These are phyloP conservation scores for Trichoderma aggressivum DNA, from an alignment of 2,329 filamentous ascomycete species.

Conservation along the genomic window DNA sequence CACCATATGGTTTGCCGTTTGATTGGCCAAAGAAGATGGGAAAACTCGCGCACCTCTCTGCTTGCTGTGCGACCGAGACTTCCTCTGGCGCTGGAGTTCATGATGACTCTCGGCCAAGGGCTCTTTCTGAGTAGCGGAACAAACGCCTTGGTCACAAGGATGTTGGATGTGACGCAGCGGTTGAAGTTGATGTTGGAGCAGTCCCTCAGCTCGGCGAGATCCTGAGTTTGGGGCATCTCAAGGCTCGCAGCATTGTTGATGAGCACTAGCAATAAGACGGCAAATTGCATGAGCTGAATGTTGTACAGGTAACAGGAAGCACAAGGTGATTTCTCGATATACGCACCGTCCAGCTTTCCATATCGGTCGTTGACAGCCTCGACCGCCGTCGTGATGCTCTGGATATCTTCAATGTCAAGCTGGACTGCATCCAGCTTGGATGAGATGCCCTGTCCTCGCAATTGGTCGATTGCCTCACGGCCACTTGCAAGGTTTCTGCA, in stretches of 20 bases:
- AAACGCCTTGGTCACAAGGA: slow-evolving; percentile 20
- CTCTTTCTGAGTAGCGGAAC: slow-evolving; percentile 13
- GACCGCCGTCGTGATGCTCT: slow-evolving; percentile 18
- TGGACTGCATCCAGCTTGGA: slow-evolving; percentile 14
- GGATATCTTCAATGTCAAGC: slow-evolving; percentile 23
- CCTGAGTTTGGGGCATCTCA: neutral
- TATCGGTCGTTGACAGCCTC: slow-evolving; percentile 19
- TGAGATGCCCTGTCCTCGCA: neutral
- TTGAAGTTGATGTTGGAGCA: slow-evolving; percentile 20
- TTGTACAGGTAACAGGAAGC: neutral
- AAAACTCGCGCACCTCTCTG: slow-evolving; percentile 11
- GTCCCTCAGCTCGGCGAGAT: slow-evolving; percentile 8
- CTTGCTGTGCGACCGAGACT: slow-evolving; percentile 21
- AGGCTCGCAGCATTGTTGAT: slow-evolving; percentile 19
- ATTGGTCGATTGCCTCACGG: neutral
- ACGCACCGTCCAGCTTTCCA: slow-evolving; percentile 22
- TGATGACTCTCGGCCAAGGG: slow-evolving; percentile 20
- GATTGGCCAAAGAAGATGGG: neutral
- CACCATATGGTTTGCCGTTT: neutral
- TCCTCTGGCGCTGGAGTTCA: slow-evolving; percentile 22
- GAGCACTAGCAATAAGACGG: neutral
- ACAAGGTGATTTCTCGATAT: neutral
- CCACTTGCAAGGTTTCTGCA: neutral
- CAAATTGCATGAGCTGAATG: neutral
- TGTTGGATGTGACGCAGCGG: slow-evolving; percentile 22